These are phyloP conservation scores for Trametes elegans DNA, from an alignment of 768 basidiomycete genomes.

Conservation along the genomic window DNA sequence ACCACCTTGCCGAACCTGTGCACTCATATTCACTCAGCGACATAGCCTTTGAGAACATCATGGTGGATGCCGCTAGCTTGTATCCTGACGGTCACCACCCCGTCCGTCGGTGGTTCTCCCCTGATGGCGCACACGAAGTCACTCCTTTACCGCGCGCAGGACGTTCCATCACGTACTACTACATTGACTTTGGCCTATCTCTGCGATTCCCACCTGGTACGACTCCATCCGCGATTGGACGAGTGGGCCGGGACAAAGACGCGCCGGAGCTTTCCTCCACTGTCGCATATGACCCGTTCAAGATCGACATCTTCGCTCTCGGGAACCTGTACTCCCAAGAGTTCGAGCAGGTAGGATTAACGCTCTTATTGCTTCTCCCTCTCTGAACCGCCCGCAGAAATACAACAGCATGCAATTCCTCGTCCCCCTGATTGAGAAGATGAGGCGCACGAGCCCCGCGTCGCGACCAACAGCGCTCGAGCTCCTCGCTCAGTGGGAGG, in stretches of 20 bases:
- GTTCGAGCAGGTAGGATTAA: conserved; percentile 14
- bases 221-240: conserved; percentile 9
- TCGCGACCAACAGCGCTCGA: not conserved
- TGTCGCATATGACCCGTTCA: conserved; percentile 25
- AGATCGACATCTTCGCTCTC: conserved; percentile 27
- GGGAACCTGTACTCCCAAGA: conserved; percentile 26
- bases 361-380: not conserved
- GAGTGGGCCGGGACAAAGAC: conserved; percentile 22
- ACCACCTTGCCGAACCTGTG: no score
- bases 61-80: conserved; percentile 22
- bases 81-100: conserved; percentile 23
- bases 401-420: conserved; percentile 14
- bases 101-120: conserved; percentile 28
- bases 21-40: conserved; percentile 4
- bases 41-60: conserved; percentile 17
- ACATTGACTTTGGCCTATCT: conserved; percentile 25
- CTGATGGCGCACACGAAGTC: conserved; percentile 31
- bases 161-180: conserved; percentile 33
- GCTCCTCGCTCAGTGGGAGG: not conserved
- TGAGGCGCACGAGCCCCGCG: conserved; percentile 11
- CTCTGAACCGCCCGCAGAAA: not conserved
- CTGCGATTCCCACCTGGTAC: conserved; percentile 18
- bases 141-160: conserved; percentile 32
- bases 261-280: conserved; percentile 24
- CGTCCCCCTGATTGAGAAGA: conserved; percentile 1